A percentile compares a stretch with the other conserved stretches of the same genome.
phyloP scores from a whole-genome alignment of 176 grass and related monocot species.

The Avena sativa region DNA sequence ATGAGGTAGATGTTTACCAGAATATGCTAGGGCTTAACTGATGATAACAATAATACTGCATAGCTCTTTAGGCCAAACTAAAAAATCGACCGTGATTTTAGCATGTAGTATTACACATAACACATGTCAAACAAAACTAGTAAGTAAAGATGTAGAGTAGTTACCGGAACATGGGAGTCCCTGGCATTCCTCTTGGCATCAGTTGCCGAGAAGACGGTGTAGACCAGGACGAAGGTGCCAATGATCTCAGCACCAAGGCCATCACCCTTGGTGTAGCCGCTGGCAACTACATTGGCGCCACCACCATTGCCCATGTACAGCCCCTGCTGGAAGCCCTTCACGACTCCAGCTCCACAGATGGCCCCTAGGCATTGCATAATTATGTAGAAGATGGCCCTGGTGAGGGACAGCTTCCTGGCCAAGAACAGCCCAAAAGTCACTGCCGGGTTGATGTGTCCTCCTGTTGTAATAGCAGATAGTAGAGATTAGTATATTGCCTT shows the following conservation, averaged over 20 bases:
- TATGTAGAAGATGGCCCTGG: constrained; percentile 87
- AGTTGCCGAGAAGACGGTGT: constrained; percentile 95
- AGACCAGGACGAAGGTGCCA: constrained; percentile 90
- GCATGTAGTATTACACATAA: background rate
- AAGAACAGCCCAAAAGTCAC: constrained; percentile 90
- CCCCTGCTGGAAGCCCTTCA: constrained; percentile 90
- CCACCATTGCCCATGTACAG: constrained; percentile 79
- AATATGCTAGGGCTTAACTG: background rate
- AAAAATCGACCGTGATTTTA: background rate
- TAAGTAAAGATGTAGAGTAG: constrained; percentile 30
- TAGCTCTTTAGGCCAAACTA: background rate
- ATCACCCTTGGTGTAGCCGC: constrained; percentile 78
- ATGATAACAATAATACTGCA: background rate
- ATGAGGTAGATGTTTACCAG: background rate
- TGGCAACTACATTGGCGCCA: constrained; percentile 70
- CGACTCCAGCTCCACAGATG: constrained; percentile 84
- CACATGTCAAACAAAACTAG: background rate
- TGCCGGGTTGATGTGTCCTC: constrained; percentile 93
- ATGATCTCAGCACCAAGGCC: constrained; percentile 89
- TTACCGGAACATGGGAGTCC: constrained; percentile 95
- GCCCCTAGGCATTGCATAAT: constrained; percentile 91
- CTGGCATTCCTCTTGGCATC: constrained; percentile 95
- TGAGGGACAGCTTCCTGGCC: constrained; percentile 86
- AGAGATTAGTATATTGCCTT: constrained; percentile 31
- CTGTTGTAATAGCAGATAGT: constrained; percentile 43